Evolutionary conservation across 179 eudicot species (phyloP).

Genomic region (Vitellaria paradoxa): DNA sequence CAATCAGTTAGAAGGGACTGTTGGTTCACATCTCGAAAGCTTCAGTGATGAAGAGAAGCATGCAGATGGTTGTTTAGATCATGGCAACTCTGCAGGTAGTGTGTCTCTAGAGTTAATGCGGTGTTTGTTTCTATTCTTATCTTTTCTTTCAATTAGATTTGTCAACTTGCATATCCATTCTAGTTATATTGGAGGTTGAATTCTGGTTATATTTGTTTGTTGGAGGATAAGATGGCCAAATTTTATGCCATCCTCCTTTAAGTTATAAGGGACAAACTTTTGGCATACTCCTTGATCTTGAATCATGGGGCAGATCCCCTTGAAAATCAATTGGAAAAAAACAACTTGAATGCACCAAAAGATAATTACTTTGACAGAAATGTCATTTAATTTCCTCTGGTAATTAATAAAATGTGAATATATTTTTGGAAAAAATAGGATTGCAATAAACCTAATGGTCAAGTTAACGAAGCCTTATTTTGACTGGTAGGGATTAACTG

Average conservation of each 20-base stretch:
- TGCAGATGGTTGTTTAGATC: conserved; percentile 18
- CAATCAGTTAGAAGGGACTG: conserved; percentile 68
- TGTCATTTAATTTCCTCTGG: not conserved
- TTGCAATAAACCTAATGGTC: not conserved
- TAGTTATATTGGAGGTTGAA: not conserved
- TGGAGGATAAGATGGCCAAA: not conserved
- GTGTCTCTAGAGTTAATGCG: conserved; percentile 10
- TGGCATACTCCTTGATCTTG: not conserved
- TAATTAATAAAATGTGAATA: not conserved
- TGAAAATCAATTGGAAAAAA: not conserved
- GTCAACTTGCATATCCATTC: not conserved
- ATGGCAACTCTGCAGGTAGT: conserved; percentile 41
- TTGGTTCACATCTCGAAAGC: conserved; percentile 58
- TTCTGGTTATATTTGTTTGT: not conserved
- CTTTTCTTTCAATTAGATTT: not conserved
- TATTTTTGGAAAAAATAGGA: too few relatives aligned
- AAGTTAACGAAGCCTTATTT: not conserved
- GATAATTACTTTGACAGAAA: not conserved
- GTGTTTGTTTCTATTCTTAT: not conserved
- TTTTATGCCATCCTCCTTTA: not conserved
- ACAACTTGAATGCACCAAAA: not conserved
- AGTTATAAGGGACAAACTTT: not conserved
- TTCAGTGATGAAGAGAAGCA: conserved; percentile 40
- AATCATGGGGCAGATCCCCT: not conserved
- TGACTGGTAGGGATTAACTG: not conserved